A percentile compares a stretch with the other conserved stretches of the same genome.
phyloP scores from a whole-genome alignment of 2,329 filamentous ascomycete species.

The Boeremia lycopersici region DNA sequence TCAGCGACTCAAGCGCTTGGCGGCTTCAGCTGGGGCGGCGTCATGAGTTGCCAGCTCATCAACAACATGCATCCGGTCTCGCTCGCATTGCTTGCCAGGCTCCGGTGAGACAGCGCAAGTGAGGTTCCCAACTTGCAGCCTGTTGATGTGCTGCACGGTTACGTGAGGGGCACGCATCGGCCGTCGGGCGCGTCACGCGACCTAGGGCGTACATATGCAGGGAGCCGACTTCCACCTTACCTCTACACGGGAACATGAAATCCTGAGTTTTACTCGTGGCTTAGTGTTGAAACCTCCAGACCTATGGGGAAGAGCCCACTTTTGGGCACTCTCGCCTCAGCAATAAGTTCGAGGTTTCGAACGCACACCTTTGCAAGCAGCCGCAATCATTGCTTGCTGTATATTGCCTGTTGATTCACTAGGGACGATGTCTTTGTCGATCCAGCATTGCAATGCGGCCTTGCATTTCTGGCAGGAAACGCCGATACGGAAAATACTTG shows the following conservation, averaged over 20 bases:
- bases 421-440: too few species aligned
- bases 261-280: too few species aligned
- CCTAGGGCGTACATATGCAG: slow-evolving; percentile 10
- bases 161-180: slow-evolving; percentile 19
- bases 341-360: too few species aligned
- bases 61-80: slow-evolving; percentile 12
- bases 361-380: too few species aligned
- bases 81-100: slow-evolving; percentile 14
- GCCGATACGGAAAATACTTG: too few species aligned
- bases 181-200: slow-evolving; percentile 14
- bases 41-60: slow-evolving; percentile 20
- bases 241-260: background rate
- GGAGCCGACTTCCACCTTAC: slow-evolving; percentile 13
- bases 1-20: slow-evolving; percentile 21
- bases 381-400: too few species aligned
- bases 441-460: too few species aligned
- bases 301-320: too few species aligned
- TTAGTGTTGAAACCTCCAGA: too few species aligned
- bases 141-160: slow-evolving; percentile 20
- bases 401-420: too few species aligned
- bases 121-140: slow-evolving; percentile 10
- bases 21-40: slow-evolving; percentile 16
- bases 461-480: too few species aligned
- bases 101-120: slow-evolving; percentile 12
- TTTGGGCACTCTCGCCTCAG: too few species aligned